Evolutionary conservation across 2,329 filamentous ascomycete species (phyloP), one percentile per base, ranked within the genome.

Genomic region (Microdochium trichocladiopsis): DNA sequence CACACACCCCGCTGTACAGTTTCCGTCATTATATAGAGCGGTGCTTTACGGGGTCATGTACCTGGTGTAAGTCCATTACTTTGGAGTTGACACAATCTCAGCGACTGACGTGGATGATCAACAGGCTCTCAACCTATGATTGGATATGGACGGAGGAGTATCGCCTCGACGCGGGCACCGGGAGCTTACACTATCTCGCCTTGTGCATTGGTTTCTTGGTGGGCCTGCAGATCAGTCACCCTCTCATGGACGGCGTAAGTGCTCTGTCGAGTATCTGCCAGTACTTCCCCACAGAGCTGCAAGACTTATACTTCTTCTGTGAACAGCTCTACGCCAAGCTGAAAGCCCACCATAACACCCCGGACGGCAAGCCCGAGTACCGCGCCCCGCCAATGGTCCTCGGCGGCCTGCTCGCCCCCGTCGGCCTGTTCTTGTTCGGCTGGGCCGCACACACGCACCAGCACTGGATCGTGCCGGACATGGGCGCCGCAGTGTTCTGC

Each of bases 401-500:
- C 0, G 66, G 65, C 0, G 64, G 67, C 2, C 24, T 71, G 4
- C 55, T 79, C 23, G 72, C 76, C 2, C 77, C 78, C 0, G 59
- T 73, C 1, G 72, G 73, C 0, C 68, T 82, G 25, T 71, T 82
- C 51, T 66, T 72, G 59, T 79, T 80, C 58, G 77, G 76, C 3
- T 74, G 76, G 63, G 60, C 71, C 0, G 68, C 72, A 0, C 60
- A 79, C 25, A 58, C 67, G 3, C 56, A 65, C 2, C 56, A 68
- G 0, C 73, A 78, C 59, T 80, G 76, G 75, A 71, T 76, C 24
- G 66, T 82, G 4, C 80, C 81, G 0, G 82, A 85, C 53, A 70
- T 85, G 33, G 83, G 82, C 1, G 77, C 78, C 8, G 66, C 58
- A 0, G 61, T 70, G 1, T 66, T 72, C 18, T 57, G 79, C 0